Evolutionary conservation across 2,329 filamentous ascomycete species (phyloP), one percentile per base, ranked within the genome.

Genomic region (Blastomyces percursus): DNA sequence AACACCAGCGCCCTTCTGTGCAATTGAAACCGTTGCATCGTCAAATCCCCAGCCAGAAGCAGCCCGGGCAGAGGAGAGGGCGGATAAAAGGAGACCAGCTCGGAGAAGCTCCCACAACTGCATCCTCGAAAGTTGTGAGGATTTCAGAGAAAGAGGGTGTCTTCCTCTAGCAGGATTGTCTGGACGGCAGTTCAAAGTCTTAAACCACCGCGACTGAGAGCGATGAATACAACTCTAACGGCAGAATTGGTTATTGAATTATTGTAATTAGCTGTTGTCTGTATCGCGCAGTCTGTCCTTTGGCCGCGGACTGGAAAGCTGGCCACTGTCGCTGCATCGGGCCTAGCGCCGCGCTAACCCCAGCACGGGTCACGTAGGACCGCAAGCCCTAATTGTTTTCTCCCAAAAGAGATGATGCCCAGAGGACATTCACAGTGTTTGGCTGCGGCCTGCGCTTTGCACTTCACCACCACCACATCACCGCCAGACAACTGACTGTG

Each of bases 21-120:
- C 78, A 68, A 87, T 76, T 63, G 82, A 79, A 72, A 87, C 76
- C 64, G 82, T 84, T 70, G 82, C 85, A 81, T 87, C 85, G 71
- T 82, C 77, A 72, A 86, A 87, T 50, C 81, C 80, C 85, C 85
- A 87, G 24, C 78, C 78, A 38, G 79, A 78, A 62, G 79, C 81
- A 35, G 82, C 82, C 42, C 69, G 70, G 51, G 70, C 69, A n/a
- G 72, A 71, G 55, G 74, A 65, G 40, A 74, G 69, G 40, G 71
- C 69, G 7, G 72, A 72, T 21, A 64, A 35, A 19, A 76, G 67
- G 64, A 77, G 69, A 61, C 71, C 71, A 56, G 77, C 70, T 61
- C 72, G 71, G 66, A 75, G 63, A 65, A 72, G 69, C 59, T 69
- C 66, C 62, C 71, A 69, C 66, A 75, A 66, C 68, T 74, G 71